Base-by-base conservation (phyloP, 371 early-diverging fungal species). In the Actinomortierella ambigua region DNA sequence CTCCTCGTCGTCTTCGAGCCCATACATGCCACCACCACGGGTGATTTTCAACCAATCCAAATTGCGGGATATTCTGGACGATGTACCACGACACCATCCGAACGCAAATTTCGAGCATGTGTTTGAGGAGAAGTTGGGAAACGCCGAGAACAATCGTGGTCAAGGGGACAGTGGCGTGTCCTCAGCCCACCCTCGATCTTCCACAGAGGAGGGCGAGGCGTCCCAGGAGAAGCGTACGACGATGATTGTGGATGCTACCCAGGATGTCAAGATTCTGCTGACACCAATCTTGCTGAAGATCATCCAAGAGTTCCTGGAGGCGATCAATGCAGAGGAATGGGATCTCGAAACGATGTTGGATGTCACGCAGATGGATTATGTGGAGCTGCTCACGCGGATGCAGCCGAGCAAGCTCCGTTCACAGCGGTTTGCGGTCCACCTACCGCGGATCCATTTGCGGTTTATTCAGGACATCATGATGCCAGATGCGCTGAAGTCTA, bases 401-500 rank as follows among this genome's bases (percentile, higher is more conserved):
- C 66, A 63, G 49, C 63, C 70, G 2, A 77, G 66, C 55, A 73
- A 75, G 34, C 61, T 84, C n/a, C 82, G 84, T 6, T 82, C 85
- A 20, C 79, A 83, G 49, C 84, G 82, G 44, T 82, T 90, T 58
- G 79, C 86, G 0, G 71, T 90, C 11, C 81, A 80, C 48, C 61
- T 88, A 8, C 90, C 91, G 1, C 77, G 80, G 28, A 75, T 90
- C 0, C 86, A 90, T 56, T 63, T 91, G 3, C 88, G 88, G 11
- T 87, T 86, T 53, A 89, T 93, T 50, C 92, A 93, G 73, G 92
- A 93, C 61, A 90, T 89, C 20, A 80, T 86, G 71, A 78, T 92
- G 34, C 91, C 92, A 0, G 91, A 89, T 50, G 86, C 87, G 28
- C 61, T 87, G 15, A 85, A 86, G 9, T n/a, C n/a, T n/a, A n/a